Conservation (phyloP, 116 monocot species). For the Dioscorea cayenensis region DNA sequence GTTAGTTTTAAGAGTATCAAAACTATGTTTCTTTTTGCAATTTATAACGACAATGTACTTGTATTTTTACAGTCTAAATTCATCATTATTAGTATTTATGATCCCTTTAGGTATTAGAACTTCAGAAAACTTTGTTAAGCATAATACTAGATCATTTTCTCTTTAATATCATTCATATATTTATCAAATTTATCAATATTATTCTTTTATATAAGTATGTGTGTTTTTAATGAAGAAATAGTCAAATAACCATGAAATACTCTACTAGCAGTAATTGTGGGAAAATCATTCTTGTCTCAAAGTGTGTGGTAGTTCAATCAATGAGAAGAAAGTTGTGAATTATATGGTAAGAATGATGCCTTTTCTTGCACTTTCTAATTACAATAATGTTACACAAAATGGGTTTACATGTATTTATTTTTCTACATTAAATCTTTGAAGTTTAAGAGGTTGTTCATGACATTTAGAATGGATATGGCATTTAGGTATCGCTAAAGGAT, state of each 20-base stretch:
- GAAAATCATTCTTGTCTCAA: conserved; percentile 8
- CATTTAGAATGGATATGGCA: neutral
- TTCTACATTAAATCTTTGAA: neutral
- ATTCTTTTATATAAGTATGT: neutral
- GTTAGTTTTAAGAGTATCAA: neutral
- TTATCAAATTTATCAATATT: neutral
- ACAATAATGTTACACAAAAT: neutral
- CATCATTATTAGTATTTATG: neutral
- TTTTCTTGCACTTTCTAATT: neutral
- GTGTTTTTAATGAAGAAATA: neutral
- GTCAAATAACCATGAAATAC: conserved; percentile 30
- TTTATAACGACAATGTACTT: neutral
- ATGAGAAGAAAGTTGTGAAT: conserved; percentile 23
- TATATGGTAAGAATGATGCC: conserved; percentile 38
- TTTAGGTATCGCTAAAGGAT: conserved; percentile 39
- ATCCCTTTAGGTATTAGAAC: neutral
- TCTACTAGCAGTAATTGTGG: conserved; percentile 20
- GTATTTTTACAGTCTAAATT: neutral
- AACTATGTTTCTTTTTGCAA: neutral
- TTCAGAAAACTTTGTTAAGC: neutral
- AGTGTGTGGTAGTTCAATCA: conserved; percentile 25
- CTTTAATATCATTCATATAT: neutral
- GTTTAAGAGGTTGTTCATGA: neutral
- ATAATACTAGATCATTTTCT: neutral
- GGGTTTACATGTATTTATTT: neutral